Evolutionary conservation across 176 grass and related monocot species (phyloP), one percentile per base, ranked within the genome.

Genomic region (Oryza rufipogon): DNA sequence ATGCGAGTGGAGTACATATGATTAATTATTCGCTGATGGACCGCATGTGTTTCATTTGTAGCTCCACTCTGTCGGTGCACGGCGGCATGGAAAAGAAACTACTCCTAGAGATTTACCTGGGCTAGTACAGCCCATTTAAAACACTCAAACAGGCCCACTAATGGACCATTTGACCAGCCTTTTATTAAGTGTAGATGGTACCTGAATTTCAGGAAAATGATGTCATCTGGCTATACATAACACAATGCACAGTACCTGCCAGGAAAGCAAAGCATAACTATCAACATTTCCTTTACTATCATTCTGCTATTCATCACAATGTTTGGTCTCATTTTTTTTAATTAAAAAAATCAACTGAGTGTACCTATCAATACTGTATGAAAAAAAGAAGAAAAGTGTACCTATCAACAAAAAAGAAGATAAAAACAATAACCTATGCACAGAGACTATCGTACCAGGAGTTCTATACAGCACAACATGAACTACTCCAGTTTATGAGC

Each of bases 401-500:
- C 28, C 22, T 44, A 58, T 69, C 47, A 81, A 58, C 61, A 74
- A 7, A 1, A 46, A 66, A 23, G 1, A 12, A 9, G 30, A 32
- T 44, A 46, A 48, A 49, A 64, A 76, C 41, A 42, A 58, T n/a
- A 67, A 22, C 46, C 56, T 90, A 90, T 61, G 74, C 46, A 86
- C 56, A 86, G n/a, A 70, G 49, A 65, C 33, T 78, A 82, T 10
- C 3, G 17, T 68, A 73, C 77, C 74, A 70, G 49, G 4, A 32
- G 30, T 32, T 36, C 60, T 86, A 83, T 26, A 79, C n/a, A 71
- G 11, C 44, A 58, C 66, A 73, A 17, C 25, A 26, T 60, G 85
- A 80, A 80, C 41, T 32, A 32, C 30, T 32, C 30, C 30, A 32
- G 30, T 32, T 19, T 19, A 16, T 20, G 56, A 68, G 75, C 32